phyloP scores from a whole-genome alignment of 23 red algal species.

The Chondrus crispus region DNA sequence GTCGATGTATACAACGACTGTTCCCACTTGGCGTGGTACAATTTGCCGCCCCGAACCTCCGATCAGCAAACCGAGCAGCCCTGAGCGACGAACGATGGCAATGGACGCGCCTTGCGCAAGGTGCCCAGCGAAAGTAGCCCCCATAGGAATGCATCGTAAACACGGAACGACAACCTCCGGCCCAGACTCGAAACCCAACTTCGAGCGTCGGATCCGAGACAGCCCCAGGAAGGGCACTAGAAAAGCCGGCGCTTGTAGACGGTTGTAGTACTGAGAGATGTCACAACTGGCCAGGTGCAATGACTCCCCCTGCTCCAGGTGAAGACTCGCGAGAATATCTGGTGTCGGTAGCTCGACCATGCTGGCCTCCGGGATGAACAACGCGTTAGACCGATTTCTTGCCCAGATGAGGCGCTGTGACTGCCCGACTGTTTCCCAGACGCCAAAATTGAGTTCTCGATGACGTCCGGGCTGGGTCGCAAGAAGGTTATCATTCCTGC shows the following conservation, averaged over 20 bases:
- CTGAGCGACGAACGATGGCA: background rate
- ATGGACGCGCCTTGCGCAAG: background rate
- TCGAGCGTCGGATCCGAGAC: too few relatives aligned
- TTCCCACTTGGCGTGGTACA: too few relatives aligned
- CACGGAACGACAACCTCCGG: background rate
- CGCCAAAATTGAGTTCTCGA: slow-evolving; percentile 8
- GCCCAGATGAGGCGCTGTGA: background rate
- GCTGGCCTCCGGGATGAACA: background rate
- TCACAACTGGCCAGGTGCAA: too few relatives aligned
- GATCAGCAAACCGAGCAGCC: too few relatives aligned
- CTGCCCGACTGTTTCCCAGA: background rate
- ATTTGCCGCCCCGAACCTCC: too few relatives aligned
- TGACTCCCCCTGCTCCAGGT: background rate
- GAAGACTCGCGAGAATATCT: background rate
- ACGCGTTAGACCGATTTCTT: background rate
- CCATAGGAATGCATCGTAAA: background rate
- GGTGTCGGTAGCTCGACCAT: background rate
- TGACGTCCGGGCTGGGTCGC: background rate
- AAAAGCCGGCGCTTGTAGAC: too few relatives aligned
- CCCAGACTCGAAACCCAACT: too few relatives aligned
- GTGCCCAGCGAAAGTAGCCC: background rate
- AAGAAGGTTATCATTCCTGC: background rate
- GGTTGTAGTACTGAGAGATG: too few relatives aligned
- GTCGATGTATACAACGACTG: too few relatives aligned
- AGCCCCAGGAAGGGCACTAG: too few relatives aligned